Base-by-base conservation (phyloP, 2,329 filamentous ascomycete species). In the Pseudocercospora eumusae region DNA sequence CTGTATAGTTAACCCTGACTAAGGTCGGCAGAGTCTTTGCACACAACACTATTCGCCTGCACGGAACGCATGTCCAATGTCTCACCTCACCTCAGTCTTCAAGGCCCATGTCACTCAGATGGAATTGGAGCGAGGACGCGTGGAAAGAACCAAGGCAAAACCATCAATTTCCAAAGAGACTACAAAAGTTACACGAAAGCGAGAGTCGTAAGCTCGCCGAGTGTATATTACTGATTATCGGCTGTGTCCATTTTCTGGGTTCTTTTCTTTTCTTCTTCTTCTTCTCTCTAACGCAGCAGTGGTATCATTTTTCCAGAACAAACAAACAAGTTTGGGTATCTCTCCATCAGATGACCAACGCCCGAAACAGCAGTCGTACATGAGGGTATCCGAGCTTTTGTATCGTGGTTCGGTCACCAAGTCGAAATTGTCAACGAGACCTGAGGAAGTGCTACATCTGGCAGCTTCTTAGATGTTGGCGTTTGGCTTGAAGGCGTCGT, bases 401-500 rank as follows among this genome's bases (percentile, higher is more conserved):
- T 61, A 58, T 63, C 57, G 45, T 58, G 21, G 18, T 45, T 40
- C n/a, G 25, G 25, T 20, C 21, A 55, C 61, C 55, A 45, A 61
- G 56, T 59, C 52, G 56, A 50, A 57, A 45, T 52, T 52, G 47
- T 54, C 57, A 52, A 54, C 54, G 28, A 52, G 55, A 47, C 20
- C 25, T 31, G 21, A 31, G 21, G 23, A 50, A 28, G 50, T 47
- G 31, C 47, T 54, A 31, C 49, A 33, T 28, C 11, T 47, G 33
- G 54, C 40, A 36, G 52, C 52, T 21, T 61, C 68, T 18, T 75
- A 77, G 58, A 73, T 73, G 31, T 63, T 56, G 56, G 79, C 77
- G 50, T 57, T 61, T 47, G 66, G 61, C 60, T 66, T 62, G 63
- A 68, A 68, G 21, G 66, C 66, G 31, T 65, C 66, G 33, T 66